Percentiles rank a stretch among this genome's conserved stretches.
Conservation (phyloP, 257 asterid species). For the Gynochthodes officinalis region DNA sequence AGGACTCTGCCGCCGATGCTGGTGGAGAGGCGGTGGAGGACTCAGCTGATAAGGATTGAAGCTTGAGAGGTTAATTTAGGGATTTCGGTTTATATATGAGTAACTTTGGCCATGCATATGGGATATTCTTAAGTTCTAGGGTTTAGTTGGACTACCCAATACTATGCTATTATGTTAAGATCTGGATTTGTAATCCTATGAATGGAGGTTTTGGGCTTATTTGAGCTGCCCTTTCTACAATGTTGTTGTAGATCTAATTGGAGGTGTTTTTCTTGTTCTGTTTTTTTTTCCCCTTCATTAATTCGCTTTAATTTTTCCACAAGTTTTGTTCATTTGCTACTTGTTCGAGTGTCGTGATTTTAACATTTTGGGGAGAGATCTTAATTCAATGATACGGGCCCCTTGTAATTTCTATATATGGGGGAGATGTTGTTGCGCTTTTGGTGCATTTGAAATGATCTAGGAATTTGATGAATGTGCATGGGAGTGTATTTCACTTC, state of each 20-base stretch:
- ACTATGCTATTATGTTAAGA: not conserved
- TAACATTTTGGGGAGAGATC: not conserved
- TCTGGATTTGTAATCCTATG: constrained; percentile 7
- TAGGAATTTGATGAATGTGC: not conserved
- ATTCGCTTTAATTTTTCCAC: not conserved
- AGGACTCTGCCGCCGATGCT: constrained; percentile 40
- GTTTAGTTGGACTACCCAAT: not conserved
- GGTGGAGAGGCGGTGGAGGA: constrained; percentile 46
- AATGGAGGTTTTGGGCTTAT: constrained; percentile 12
- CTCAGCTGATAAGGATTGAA: constrained; percentile 30
- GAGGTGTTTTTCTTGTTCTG: not conserved
- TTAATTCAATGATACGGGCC: not conserved
- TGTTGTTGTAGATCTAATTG: constrained; percentile 5
- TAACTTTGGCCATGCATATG: not conserved
- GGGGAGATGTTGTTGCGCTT: not conserved
- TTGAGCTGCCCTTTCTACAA: constrained; percentile 1
- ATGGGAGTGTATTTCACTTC: not conserved
- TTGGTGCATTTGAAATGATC: not conserved
- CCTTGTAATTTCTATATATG: not conserved
- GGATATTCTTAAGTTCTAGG: constrained; percentile 6
- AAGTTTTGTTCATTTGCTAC: not conserved
- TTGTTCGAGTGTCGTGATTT: not conserved
- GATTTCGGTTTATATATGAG: not conserved
- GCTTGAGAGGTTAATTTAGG: constrained; percentile 17
- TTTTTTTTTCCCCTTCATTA: not conserved